Conservation (phyloP, 73 alveolate genomes). For the Paramecium octaurelia region DNA sequence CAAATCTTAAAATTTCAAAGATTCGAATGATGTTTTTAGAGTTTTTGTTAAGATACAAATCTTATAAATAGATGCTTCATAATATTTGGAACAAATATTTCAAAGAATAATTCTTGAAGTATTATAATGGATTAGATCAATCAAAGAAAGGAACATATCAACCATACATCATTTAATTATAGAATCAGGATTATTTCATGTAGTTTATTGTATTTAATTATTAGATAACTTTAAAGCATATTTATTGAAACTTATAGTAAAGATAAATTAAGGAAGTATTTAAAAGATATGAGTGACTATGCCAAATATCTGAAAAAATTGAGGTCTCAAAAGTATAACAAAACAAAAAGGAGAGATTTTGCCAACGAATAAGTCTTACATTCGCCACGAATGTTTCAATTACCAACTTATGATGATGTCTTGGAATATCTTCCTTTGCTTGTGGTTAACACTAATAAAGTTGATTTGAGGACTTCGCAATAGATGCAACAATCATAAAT, state of each 20-base stretch:
- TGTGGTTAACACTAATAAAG: neutral
- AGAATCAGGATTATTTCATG: neutral
- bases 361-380: neutral
- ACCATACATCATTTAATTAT: neutral
- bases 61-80: neutral
- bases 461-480: neutral
- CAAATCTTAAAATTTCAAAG: neutral
- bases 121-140: neutral
- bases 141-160: neutral
- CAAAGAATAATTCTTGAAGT: neutral
- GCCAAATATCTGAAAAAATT: neutral
- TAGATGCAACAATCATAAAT: neutral
- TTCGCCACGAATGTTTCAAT: neutral
- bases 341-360: neutral
- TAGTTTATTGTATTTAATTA: neutral
- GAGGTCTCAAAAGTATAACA: neutral
- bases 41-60: neutral
- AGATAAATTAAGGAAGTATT: neutral
- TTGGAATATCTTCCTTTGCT: neutral
- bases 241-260: neutral
- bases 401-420: neutral
- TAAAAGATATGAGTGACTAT: neutral
- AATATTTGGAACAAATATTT: slow-evolving; percentile 7
- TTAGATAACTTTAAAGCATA: neutral
- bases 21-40: neutral